phyloP scores from a whole-genome alignment of 495 filamentous ascomycete species.

The Monascus purpureus region DNA sequence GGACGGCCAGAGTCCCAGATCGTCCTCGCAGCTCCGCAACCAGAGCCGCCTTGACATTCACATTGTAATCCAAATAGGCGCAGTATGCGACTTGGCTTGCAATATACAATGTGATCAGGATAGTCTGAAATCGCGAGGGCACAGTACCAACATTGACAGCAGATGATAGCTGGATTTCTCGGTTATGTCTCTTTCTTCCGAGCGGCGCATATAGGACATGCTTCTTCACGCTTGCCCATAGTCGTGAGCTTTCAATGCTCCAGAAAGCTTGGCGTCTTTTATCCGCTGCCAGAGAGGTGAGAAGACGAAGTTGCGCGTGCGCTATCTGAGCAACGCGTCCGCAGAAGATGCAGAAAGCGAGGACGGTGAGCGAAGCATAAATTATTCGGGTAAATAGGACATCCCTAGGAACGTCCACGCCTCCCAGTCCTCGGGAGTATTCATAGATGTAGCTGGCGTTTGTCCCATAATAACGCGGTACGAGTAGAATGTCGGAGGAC shows the following conservation, averaged over 20 bases:
- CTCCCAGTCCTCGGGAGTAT: slow-evolving; percentile 27
- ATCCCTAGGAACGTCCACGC: slow-evolving; percentile 32
- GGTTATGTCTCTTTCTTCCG: slow-evolving; percentile 71
- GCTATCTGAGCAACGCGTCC: slow-evolving; percentile 45
- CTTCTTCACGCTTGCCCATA: slow-evolving; percentile 65
- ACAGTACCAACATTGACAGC: slow-evolving; percentile 84
- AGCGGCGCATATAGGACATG: slow-evolving; percentile 73
- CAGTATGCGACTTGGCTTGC: slow-evolving; percentile 69
- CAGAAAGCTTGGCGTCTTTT: slow-evolving; percentile 41
- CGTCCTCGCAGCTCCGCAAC: slow-evolving; percentile 66
- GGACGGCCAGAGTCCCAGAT: slow-evolving; percentile 63
- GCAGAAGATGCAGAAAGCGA: slow-evolving; percentile 39
- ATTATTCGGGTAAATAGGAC: slow-evolving; percentile 28
- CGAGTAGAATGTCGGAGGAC: slow-evolving; percentile 12
- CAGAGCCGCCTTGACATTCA: slow-evolving; percentile 30
- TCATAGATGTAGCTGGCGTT: slow-evolving; percentile 31
- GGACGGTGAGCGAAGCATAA: slow-evolving; percentile 28
- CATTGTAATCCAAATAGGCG: slow-evolving; percentile 53
- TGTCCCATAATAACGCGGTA: slow-evolving; percentile 18
- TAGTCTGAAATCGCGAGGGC: slow-evolving; percentile 69
- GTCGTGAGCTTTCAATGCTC: slow-evolving; percentile 46
- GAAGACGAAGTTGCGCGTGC: slow-evolving; percentile 56
- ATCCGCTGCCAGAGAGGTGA: slow-evolving; percentile 45
- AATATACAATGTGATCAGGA: slow-evolving; percentile 60
- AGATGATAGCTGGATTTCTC: slow-evolving; percentile 70